These are phyloP conservation scores for Phialophora tarda DNA, from an alignment of 2,329 filamentous ascomycete species.

Conservation along the genomic window DNA sequence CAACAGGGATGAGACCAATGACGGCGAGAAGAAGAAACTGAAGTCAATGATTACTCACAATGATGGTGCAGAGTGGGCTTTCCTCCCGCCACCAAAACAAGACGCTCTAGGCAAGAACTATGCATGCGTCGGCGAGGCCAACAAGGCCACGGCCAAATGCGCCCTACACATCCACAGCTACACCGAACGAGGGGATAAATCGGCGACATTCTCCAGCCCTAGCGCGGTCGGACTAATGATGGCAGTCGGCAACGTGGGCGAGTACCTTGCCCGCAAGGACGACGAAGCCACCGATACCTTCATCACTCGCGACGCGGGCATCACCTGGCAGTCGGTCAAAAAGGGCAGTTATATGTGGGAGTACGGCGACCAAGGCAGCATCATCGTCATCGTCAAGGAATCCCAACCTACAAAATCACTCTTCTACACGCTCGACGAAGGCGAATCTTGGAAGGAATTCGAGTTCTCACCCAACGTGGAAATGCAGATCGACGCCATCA, in stretches of 20 bases:
- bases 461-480: constrained; percentile 71
- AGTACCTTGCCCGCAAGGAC: constrained; percentile 67
- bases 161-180: constrained; percentile 93
- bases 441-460: constrained; percentile 76
- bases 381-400: constrained; percentile 84
- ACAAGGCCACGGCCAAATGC: constrained; percentile 67
- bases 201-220: constrained; percentile 84
- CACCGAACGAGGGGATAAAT: constrained; percentile 81
- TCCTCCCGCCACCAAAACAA: constrained; percentile 72
- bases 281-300: constrained; percentile 89
- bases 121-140: constrained; percentile 65
- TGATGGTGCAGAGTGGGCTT: constrained; percentile 86
- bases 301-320: constrained; percentile 87
- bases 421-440: constrained; percentile 81
- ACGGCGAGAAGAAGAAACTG: constrained; percentile 74
- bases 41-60: constrained; percentile 96
- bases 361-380: constrained; percentile 91
- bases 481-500: constrained; percentile 77
- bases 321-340: constrained; percentile 83
- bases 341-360: constrained; percentile 93
- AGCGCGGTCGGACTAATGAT: constrained; percentile 91
- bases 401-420: constrained; percentile 69
- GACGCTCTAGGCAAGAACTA: constrained; percentile 75
- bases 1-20: constrained; percentile 69
- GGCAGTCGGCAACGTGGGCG: constrained; percentile 87